These are phyloP conservation scores for Penicillium rolfsii DNA, from an alignment of 2,329 filamentous ascomycete species.

Conservation along the genomic window DNA sequence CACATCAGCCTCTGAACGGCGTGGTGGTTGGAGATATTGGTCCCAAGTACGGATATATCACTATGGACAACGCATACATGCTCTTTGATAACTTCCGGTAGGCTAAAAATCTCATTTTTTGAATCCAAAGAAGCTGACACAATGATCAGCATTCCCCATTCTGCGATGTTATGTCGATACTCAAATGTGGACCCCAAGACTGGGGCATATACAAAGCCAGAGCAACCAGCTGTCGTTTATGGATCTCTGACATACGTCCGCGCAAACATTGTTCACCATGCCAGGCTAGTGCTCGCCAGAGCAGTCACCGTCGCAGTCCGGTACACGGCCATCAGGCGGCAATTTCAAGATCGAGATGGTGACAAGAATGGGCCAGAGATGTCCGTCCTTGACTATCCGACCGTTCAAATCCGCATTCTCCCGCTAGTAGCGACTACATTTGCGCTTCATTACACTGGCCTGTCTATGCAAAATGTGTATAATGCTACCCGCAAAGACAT, in stretches of 20 bases:
- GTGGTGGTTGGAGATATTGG: slow-evolving; percentile 60
- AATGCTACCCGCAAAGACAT: slow-evolving; percentile 50
- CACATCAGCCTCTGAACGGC: slow-evolving; percentile 51
- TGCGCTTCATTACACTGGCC: slow-evolving; percentile 50
- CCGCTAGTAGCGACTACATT: slow-evolving; percentile 59
- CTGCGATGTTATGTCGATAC: slow-evolving; percentile 55
- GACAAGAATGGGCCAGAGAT: slow-evolving; percentile 54
- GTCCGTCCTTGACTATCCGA: slow-evolving; percentile 58
- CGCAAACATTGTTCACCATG: slow-evolving; percentile 49
- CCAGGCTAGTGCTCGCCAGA: slow-evolving; percentile 55
- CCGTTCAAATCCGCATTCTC: slow-evolving; percentile 57
- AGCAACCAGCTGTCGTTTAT: slow-evolving; percentile 55
- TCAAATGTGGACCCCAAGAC: slow-evolving; percentile 53
- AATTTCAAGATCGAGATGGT: slow-evolving; percentile 56
- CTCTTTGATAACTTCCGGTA: slow-evolving; percentile 52
- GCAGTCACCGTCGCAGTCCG: slow-evolving; percentile 58
- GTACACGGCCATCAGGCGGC: slow-evolving; percentile 54
- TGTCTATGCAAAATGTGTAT: slow-evolving; percentile 57
- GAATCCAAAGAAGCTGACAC: neutral
- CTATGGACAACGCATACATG: slow-evolving; percentile 60
- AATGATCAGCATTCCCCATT: slow-evolving; percentile 45
- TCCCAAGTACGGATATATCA: slow-evolving; percentile 58
- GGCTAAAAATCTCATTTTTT: slow-evolving; percentile 4
- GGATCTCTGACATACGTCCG: slow-evolving; percentile 56
- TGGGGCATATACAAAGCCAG: slow-evolving; percentile 51